Base-by-base conservation (phyloP, 257 asterid genomes). In the Nicotiana tabacum region DNA sequence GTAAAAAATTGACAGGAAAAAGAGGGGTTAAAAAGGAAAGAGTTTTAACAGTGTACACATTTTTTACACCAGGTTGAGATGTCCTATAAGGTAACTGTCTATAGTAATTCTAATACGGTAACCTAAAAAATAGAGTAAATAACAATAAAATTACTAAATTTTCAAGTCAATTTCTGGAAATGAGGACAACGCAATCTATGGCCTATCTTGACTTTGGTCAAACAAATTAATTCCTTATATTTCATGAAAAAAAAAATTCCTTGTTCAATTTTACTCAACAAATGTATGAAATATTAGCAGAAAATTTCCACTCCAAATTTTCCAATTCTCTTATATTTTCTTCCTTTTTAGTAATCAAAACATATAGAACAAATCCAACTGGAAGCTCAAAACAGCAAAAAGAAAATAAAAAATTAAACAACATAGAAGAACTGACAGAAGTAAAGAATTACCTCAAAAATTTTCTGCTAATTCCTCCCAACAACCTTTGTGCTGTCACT, bases 401-500 rank as follows among this genome's bases (percentile, higher is more conserved):
- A 51, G 53, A 74, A 5, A 35, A 51, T 7, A 17, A 76, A 51
- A 27, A 7, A 48, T 1, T 27, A 12, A 12, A 48, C 62, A 74
- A 13, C 61, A 27, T 3, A 46, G 27, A 72, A 72, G 3, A 72
- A 53, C 17, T 53, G 58, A 53, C 5, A 53, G 17, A 72, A 72
- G 12, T 46, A 21, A 24, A 24, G 27, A 48, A 76, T 48, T 27
- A 53, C 78, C 84, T 66, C 7, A 67, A 55, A 64, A 53, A 51
- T n/a, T 24, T 9, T 81, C 65, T 51, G n/a, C 13, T 48, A 74
- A 13, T n/a, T 43, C 78, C 77, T 37, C 77, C 37, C 21, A 68
- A 69, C n/a, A 37, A 69, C 56, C 66, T 32, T 32, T 81, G 24
- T 29, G 64, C 33, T 58, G 83, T 86, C 90, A 87, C 83, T 86